Evolutionary conservation across 2,329 filamentous ascomycete genomes (phyloP), one percentile per base, ranked within the genome.

Genomic region (Albophoma yamanashiensis): DNA sequence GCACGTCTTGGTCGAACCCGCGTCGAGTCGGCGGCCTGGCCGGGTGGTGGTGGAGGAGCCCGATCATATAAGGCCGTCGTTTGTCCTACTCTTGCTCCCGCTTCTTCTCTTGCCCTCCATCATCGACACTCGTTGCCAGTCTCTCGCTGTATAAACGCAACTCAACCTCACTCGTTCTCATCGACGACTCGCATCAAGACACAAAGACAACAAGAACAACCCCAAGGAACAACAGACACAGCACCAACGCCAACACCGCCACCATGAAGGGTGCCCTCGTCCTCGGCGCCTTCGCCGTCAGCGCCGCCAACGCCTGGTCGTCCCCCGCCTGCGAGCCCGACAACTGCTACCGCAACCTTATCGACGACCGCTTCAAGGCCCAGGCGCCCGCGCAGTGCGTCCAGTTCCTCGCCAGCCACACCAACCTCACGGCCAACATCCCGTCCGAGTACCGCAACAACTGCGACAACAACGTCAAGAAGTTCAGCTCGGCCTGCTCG

Each of bases 401-500:
- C 34, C 4, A 36, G 34, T 74, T 68, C 62, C 68, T 76, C 55
- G 56, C 67, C 25, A 66, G 64, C 34, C 68, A 65, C 58, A 70
- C 64, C 31, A 71, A 68, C 31, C 66, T 66, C 52, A 53, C 65
- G 38, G 56, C 62, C 2, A 64, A 64, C 50, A 68, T 75, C 52
- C 73, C 73, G 7, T 63, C 67, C 11, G 63, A 71, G 55, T 75
- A 67, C 63, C 53, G 45, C 62, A 69, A 70, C 67, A 56, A 56
- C 45, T 59, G 58, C 52, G 9, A 36, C 4, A 58, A 62, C 17
- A 58, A 63, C 17, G 60, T 60, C 34, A 17, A 31, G 0, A 43
- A 31, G 12, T 65, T 69, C 58, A 66, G 63, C 63, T 75, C 74
- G 50, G 73, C 71, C 53, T 75, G 73, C 68, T 74, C 72, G 7